Evolutionary conservation across 306 rosid genomes (phyloP).

Genomic region (Sophora flavescens): DNA sequence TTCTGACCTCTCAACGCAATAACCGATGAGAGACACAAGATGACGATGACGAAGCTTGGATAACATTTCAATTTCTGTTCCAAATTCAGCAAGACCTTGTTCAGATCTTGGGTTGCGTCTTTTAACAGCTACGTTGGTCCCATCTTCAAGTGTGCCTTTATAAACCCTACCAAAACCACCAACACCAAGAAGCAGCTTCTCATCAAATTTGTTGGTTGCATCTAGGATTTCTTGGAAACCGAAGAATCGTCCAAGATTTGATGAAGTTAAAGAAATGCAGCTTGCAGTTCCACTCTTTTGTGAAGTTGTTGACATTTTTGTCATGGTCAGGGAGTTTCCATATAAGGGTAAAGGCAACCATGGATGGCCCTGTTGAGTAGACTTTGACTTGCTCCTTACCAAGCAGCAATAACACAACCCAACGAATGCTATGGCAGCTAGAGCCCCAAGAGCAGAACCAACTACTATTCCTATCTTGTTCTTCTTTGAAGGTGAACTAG

Average conservation of each 20-base stretch:
- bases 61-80: conserved; percentile 91
- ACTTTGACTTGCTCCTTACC: conserved; percentile 57
- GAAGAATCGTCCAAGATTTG: conserved; percentile 77
- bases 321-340: conserved; percentile 84
- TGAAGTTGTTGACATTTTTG: conserved; percentile 76
- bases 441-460: conserved; percentile 59
- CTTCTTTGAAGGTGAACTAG: conserved; percentile 57
- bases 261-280: conserved; percentile 76
- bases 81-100: conserved; percentile 89
- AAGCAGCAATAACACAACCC: conserved; percentile 65
- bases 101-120: conserved; percentile 86
- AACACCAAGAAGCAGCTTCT: conserved; percentile 77
- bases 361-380: conserved; percentile 63
- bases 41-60: conserved; percentile 93
- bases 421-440: conserved; percentile 51
- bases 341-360: conserved; percentile 80
- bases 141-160: conserved; percentile 84
- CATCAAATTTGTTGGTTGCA: conserved; percentile 83
- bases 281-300: conserved; percentile 90
- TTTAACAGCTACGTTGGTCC: conserved; percentile 82
- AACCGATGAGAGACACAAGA: conserved; percentile 89
- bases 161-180: conserved; percentile 95
- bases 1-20: conserved; percentile 86
- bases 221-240: conserved; percentile 79
- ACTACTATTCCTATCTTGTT: conserved; percentile 54